Conservation (phyloP, 2,329 filamentous ascomycete genomes). For the Pseudovirgaria hyperparasitica region DNA sequence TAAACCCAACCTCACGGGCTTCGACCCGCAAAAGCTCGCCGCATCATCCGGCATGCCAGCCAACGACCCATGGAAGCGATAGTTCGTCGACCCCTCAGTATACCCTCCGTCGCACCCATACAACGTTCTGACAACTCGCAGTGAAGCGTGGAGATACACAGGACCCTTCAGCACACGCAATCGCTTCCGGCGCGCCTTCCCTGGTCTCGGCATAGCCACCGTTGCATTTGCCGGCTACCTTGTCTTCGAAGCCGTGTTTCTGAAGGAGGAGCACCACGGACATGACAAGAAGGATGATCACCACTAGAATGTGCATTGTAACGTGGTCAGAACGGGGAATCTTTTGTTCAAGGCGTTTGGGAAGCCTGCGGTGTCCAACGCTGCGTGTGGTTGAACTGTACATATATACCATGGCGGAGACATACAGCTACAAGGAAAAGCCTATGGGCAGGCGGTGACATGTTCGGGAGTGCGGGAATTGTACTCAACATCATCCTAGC, state of each 20-base stretch:
- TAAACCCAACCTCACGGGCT: slow-evolving; percentile 74
- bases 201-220: slow-evolving; percentile 81
- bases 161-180: slow-evolving; percentile 81
- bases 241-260: slow-evolving; percentile 76
- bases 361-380: too few species aligned
- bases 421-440: too few species aligned
- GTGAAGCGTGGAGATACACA: slow-evolving; percentile 89
- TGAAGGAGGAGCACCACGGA: slow-evolving; percentile 46
- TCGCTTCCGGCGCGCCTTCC: slow-evolving; percentile 76
- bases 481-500: too few species aligned
- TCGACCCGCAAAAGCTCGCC: slow-evolving; percentile 72
- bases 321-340: too few species aligned
- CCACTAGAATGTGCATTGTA: too few species aligned
- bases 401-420: too few species aligned
- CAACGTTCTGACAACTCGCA: slow-evolving; percentile 25
- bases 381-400: too few species aligned
- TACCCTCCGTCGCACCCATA: neutral
- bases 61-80: slow-evolving; percentile 50
- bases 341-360: too few species aligned
- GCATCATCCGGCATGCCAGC: slow-evolving; percentile 51
- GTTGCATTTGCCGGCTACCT: slow-evolving; percentile 88
- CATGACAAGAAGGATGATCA: slow-evolving; percentile 15
- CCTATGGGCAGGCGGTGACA: too few species aligned
- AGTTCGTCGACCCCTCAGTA: slow-evolving; percentile 31
- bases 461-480: too few species aligned